These are phyloP conservation scores for Ocimum tenuiflorum DNA, from an alignment of 257 asterid species.

Conservation along the genomic window DNA sequence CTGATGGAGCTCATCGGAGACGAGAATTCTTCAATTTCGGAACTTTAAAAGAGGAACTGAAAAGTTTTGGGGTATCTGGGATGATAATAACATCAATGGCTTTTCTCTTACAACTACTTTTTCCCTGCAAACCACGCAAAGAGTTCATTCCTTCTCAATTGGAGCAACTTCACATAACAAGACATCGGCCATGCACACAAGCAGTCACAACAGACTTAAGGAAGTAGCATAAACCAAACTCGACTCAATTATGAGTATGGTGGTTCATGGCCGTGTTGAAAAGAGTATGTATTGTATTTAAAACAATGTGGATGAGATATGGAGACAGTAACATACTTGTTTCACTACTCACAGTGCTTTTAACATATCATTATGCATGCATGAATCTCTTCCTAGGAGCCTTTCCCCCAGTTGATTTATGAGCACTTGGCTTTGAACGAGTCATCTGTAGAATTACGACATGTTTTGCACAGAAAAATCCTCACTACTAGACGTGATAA, in stretches of 20 bases:
- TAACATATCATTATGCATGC: neutral
- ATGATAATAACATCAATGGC: slow-evolving; percentile 22
- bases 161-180: neutral
- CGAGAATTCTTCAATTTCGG: slow-evolving; percentile 59
- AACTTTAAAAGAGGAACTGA: slow-evolving; percentile 64
- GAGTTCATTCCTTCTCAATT: neutral
- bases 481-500: neutral
- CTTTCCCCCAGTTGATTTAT: slow-evolving; percentile 41
- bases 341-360: too few species aligned
- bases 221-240: neutral
- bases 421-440: slow-evolving; percentile 27
- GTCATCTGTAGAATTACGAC: slow-evolving; percentile 24
- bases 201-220: neutral
- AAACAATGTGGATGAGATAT: neutral
- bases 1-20: slow-evolving; percentile 26
- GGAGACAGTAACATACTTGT: neutral
- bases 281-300: neutral
- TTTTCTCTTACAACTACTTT: slow-evolving; percentile 47
- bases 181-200: neutral
- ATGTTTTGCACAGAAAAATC: neutral
- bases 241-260: neutral
- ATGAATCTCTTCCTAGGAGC: slow-evolving; percentile 31
- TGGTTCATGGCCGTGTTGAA: neutral
- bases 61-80: slow-evolving; percentile 51
- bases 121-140: slow-evolving; percentile 30